Evolutionary conservation across 352 stramenopile species (phyloP), one percentile per base, ranked within the genome.

Genomic region (Globisporangium solare): DNA sequence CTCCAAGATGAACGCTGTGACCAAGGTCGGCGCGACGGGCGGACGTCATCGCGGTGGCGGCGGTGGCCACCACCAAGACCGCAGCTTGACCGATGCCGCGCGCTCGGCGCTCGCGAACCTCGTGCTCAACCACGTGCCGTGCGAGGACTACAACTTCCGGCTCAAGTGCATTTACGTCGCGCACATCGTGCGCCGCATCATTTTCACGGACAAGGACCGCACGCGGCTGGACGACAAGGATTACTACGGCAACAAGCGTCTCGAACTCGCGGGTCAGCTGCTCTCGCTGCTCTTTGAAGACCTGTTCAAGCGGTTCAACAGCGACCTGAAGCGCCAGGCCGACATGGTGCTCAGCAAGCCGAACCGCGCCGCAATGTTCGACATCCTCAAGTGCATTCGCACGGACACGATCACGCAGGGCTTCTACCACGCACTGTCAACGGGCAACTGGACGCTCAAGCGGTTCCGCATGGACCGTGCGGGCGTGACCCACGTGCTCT

Each of bases 241-340:
- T 75, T 99, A 99, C 75, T 99, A 99, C 65, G 97, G 97, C 21
- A 99, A 99, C 76, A 99, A 99, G 75, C 87, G 97, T 51, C 73
- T 99, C n/a, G 97, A 99, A 68, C 80, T 99, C 21, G 97, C 97
- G 11, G 97, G 97, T 22, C 97, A 98, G 75, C 73, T 99, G 47
- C 81, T 99, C 17, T 98, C 92, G 31, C 73, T 99, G 42, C 79
- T 99, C 14, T 99, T 99, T 80, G 97, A 99, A 73, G 97, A 99
- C 78, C 53, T 98, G 15, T 98, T 98, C 75, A 98, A 98, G 78
- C 85, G 97, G 24, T 99, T 99, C 74, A 99, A 99, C 74, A 95
- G 86, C 57, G 96, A 99, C 61, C 71, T 99, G 22, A 99, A 99
- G 74, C 89, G 95, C 53, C 92, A 98, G 60, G 95, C 95, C 1